Evolutionary conservation across 352 stramenopile species (phyloP), one percentile per base, ranked within the genome.

Genomic region (Pythium folliculosum): DNA sequence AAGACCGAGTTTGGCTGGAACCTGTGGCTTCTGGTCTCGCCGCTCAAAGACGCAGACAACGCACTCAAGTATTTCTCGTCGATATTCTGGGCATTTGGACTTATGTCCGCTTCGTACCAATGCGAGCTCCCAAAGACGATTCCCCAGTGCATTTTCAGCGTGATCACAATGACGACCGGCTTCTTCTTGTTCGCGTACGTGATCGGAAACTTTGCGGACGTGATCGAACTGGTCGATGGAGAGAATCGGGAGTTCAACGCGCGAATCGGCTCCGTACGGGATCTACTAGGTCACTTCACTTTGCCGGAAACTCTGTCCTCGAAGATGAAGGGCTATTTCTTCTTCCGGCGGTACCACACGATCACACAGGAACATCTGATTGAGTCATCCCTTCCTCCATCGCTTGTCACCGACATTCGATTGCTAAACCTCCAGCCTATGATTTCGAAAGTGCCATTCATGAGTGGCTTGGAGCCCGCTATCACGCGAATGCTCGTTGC

Each of bases 111-210:
- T 10, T 80, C 76, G 16, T 70, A 82, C 17, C 73, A 78, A 51
- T 72, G 78, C 9, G 76, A 82, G 53, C 51, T 79, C 2, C 78
- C 78, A 0, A 75, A 82, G 63, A 80, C 66, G 12, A 65, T 56
- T 7, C 17, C 66, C 2, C 71, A 86, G 49, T 76, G 71, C 49
- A 5, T 79, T 8, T 82, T 81, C 50, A 81, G 66, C 35, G 69
- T 86, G 5, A 30, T 73, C 13, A 79, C 72, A 1, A 82, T 84
- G 69, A 84, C 71, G 38, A 54, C 53, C 0, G 78, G 78, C 0
- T 82, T 86, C 52, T 86, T 86, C 43, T 63, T 86, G 23, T 80
- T 84, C 19, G 72, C 76, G 3, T 86, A 84, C 56, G 72, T 86
- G 22, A 67, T 84, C 19, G 76, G 76, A 7, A 86, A 86, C 53